Conservation (phyloP, 2,329 filamentous ascomycete genomes). For the Tolypocladium pustulatum region DNA sequence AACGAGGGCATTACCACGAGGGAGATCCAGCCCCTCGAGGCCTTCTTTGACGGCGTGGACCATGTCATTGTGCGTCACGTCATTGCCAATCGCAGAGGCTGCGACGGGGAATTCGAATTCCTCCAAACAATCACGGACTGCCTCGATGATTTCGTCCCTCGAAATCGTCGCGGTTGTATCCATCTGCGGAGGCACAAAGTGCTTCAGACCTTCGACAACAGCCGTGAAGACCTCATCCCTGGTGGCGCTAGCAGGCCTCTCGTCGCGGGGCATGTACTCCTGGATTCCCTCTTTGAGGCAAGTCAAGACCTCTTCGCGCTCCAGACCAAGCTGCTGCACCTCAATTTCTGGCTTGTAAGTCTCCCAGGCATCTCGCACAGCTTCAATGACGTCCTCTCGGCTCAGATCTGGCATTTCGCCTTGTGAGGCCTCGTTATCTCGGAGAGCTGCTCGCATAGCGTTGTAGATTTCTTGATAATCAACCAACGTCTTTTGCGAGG, state of each 20-base stretch:
- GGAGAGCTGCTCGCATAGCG: conserved; percentile 65
- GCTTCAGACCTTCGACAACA: conserved; percentile 74
- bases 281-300: conserved; percentile 80
- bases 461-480: conserved; percentile 82
- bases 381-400: conserved; percentile 75
- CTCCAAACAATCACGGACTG: conserved; percentile 77
- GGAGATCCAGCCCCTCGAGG: conserved; percentile 39
- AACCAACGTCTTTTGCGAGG: conserved; percentile 49
- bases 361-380: conserved; percentile 85
- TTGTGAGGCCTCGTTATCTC: conserved; percentile 43
- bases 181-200: conserved; percentile 65
- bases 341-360: conserved; percentile 91
- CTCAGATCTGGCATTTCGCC: conserved; percentile 38
- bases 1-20: conserved; percentile 27
- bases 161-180: conserved; percentile 61
- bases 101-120: conserved; percentile 68
- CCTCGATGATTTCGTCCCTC: conserved; percentile 72
- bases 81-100: conserved; percentile 41
- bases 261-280: conserved; percentile 52
- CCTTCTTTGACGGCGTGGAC: conserved; percentile 53
- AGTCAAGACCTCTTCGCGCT: conserved; percentile 79
- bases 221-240: conserved; percentile 79
- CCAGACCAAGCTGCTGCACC: conserved; percentile 79
- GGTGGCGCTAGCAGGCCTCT: conserved; percentile 50
- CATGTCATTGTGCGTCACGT: conserved; percentile 50